Percentiles rank a stretch among this genome's conserved stretches.
Evolutionary conservation across 2,329 filamentous ascomycete species (phyloP).

Genomic region (Penicillium oxalicum): DNA sequence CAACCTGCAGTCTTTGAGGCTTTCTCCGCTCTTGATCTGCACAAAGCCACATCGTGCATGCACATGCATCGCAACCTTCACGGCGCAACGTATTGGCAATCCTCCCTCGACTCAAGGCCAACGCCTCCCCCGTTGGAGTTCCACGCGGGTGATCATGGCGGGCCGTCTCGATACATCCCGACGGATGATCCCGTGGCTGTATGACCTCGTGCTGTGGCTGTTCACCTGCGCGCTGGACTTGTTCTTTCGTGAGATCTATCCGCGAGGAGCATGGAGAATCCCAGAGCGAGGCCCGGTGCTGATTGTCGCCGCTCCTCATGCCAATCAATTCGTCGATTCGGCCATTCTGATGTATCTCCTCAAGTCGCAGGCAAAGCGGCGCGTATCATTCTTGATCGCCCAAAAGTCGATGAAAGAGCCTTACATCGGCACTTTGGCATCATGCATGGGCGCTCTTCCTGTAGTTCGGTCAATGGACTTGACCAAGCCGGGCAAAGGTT

Average conservation of each 20-base stretch:
- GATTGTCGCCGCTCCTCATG: constrained; percentile 91
- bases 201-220: constrained; percentile 43
- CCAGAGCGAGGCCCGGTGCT: constrained; percentile 78
- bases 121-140: background rate
- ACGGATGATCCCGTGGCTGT: constrained; percentile 40
- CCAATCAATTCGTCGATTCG: constrained; percentile 94
- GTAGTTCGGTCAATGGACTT: constrained; percentile 83
- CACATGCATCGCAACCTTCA: background rate
- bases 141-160: constrained; percentile 16
- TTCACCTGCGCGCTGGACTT: constrained; percentile 69
- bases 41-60: constrained; percentile 1
- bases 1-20: background rate
- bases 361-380: constrained; percentile 73
- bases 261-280: constrained; percentile 85
- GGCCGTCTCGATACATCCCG: constrained; percentile 9
- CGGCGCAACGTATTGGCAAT: too few species aligned
- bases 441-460: constrained; percentile 76
- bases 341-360: constrained; percentile 87
- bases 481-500: constrained; percentile 69
- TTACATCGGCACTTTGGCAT: constrained; percentile 80
- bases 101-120: background rate
- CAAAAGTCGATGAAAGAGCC: constrained; percentile 83
- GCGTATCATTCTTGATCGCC: constrained; percentile 83
- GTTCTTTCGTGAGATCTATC: constrained; percentile 94
- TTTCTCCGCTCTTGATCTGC: background rate